phyloP scores from a whole-genome alignment of 345 rosid genomes.

The Eutrema yunnanense region DNA sequence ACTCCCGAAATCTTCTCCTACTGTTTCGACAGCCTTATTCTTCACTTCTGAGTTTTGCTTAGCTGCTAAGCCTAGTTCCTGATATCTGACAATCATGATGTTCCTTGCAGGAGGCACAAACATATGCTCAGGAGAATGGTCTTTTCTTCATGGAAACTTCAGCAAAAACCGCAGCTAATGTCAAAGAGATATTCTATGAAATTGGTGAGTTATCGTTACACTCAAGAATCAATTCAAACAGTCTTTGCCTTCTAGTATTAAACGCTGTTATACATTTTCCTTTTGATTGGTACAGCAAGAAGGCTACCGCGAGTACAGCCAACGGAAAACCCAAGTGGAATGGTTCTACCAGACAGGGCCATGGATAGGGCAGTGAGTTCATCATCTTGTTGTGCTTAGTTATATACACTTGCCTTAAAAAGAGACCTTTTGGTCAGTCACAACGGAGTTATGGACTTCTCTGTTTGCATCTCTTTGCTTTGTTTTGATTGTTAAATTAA shows the following conservation, averaged over 20 bases:
- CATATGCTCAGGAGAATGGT: constrained; percentile 76
- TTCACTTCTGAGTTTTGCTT: not conserved
- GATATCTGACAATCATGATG: not conserved
- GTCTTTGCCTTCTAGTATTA: not conserved
- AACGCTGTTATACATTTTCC: not conserved
- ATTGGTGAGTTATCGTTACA: constrained; percentile 45
- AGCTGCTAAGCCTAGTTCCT: constrained; percentile 1
- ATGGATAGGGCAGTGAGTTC: constrained; percentile 57
- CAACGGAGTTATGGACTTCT: constrained; percentile 4
- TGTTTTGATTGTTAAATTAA: not conserved
- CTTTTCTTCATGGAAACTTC: constrained; percentile 99
- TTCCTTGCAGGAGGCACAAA: constrained; percentile 69
- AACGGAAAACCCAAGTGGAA: constrained; percentile 71
- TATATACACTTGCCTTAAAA: not conserved
- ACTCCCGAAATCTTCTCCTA: not conserved
- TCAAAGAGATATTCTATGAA: constrained; percentile 84
- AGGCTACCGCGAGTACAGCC: constrained; percentile 84
- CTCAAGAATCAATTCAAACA: not conserved
- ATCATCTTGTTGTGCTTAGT: constrained; percentile 69
- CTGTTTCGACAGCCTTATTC: not conserved
- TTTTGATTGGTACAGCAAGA: constrained; percentile 48
- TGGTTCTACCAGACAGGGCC: constrained; percentile 84
- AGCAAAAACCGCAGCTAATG: constrained; percentile 88
- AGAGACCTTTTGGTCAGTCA: constrained; percentile 14
- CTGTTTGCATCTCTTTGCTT: constrained; percentile 8